phyloP scores from a whole-genome alignment of 192 early-diverging fungal genomes.

The Dissophora ornata region DNA sequence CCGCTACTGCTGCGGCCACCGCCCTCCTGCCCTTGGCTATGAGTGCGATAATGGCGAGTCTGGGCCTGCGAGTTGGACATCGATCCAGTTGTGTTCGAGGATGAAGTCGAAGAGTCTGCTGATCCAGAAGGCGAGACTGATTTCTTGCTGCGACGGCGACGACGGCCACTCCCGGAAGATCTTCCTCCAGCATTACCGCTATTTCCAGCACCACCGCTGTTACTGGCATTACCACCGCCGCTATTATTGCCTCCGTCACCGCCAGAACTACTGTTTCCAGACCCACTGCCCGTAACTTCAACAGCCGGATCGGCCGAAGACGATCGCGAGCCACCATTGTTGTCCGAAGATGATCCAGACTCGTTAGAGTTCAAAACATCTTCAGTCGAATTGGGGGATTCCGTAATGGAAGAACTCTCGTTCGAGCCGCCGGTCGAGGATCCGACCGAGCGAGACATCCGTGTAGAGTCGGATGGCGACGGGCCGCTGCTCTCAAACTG shows the following conservation, averaged over 20 bases:
- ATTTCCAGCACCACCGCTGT: neutral
- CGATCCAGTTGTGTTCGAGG: conserved; percentile 1
- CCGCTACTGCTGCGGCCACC: conserved; percentile 9
- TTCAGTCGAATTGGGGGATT: conserved; percentile 37
- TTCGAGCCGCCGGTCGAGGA: conserved; percentile 8
- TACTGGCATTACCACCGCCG: neutral
- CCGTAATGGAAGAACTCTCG: conserved; percentile 37
- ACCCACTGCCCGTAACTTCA: neutral
- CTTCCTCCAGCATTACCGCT: neutral
- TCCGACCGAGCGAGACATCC: conserved; percentile 11
- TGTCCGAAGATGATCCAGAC: conserved; percentile 30
- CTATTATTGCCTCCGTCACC: neutral
- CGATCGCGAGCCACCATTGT: conserved; percentile 11
- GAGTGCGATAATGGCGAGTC: conserved; percentile 10
- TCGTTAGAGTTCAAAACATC: conserved; percentile 45
- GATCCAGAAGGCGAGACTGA: conserved; percentile 14
- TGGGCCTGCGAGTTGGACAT: neutral
- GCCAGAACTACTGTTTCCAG: neutral
- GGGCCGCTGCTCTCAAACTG: conserved; percentile 11
- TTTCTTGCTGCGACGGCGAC: conserved; percentile 11
- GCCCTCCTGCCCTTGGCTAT: conserved; percentile 7
- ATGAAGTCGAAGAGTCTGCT: conserved; percentile 6
- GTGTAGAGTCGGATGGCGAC: conserved; percentile 8
- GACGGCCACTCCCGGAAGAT: neutral
- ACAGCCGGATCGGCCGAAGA: conserved; percentile 7